Percentiles rank a stretch among this genome's conserved stretches.
phyloP scores from a whole-genome alignment of 2,329 filamentous ascomycete species.

The Ceratocystiopsis brevicomis region DNA sequence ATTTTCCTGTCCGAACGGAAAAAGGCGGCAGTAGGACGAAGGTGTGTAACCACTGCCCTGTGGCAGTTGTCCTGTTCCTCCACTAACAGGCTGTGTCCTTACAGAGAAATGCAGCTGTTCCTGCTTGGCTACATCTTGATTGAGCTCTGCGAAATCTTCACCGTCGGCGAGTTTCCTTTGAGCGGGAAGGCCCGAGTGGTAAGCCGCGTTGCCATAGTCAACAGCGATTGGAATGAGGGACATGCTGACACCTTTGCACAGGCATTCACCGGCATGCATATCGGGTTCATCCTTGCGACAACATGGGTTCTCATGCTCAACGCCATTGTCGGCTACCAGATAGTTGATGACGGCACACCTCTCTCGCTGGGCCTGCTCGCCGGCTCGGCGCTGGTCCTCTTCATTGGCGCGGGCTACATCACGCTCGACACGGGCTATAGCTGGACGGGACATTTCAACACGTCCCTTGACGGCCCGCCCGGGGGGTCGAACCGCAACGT shows the following conservation, averaged over 20 bases:
- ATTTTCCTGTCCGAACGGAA: constrained; percentile 72
- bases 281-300: constrained; percentile 75
- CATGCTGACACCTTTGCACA: constrained; percentile 16
- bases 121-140: constrained; percentile 71
- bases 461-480: constrained; percentile 33
- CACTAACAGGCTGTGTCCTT: not conserved
- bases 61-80: not conserved
- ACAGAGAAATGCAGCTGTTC: constrained; percentile 92
- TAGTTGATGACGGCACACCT: constrained; percentile 82
- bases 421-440: constrained; percentile 78
- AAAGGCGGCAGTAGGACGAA: constrained; percentile 79
- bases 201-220: constrained; percentile 9
- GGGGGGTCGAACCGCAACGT: constrained; percentile 49
- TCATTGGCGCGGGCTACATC: constrained; percentile 88
- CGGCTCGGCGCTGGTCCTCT: constrained; percentile 49
- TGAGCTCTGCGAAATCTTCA: constrained; percentile 91
- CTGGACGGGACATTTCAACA: constrained; percentile 65
- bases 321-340: constrained; percentile 77
- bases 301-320: constrained; percentile 86
- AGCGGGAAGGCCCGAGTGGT: constrained; percentile 51
- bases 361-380: constrained; percentile 61
- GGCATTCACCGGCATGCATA: constrained; percentile 78
- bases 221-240: not conserved
- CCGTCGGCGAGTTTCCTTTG: constrained; percentile 74
- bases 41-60: constrained; percentile 28